These are phyloP conservation scores for Keithomyces neogunnii DNA, from an alignment of 2,329 filamentous ascomycete genomes.

Conservation along the genomic window DNA sequence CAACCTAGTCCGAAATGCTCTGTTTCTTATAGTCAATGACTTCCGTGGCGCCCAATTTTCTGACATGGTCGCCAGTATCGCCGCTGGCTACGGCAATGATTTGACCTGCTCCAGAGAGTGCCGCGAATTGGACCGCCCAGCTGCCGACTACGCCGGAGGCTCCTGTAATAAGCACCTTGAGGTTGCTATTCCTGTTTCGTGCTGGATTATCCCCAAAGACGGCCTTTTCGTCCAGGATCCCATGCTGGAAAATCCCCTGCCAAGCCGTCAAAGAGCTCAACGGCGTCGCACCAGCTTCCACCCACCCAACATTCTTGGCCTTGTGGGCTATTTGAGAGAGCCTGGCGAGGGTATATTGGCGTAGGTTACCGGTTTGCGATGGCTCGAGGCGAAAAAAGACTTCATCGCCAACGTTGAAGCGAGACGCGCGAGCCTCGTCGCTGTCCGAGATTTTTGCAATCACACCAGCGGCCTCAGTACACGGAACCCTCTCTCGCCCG, in stretches of 20 bases:
- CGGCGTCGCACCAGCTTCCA: constrained; percentile 26
- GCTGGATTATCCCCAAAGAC: constrained; percentile 7
- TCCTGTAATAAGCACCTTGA: constrained; percentile 26
- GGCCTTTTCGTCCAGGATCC: constrained; percentile 17
- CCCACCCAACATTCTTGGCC: constrained; percentile 20
- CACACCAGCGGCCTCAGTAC: constrained; percentile 27
- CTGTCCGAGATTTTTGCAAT: constrained; percentile 18
- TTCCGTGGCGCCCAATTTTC: constrained; percentile 24
- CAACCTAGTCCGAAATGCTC: constrained; percentile 20
- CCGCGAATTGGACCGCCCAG: constrained; percentile 28
- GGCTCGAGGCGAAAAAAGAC: constrained; percentile 21
- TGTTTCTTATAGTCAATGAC: constrained; percentile 23
- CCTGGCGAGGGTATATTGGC: constrained; percentile 20
- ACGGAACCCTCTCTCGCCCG: constrained; percentile 16
- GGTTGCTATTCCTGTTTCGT: constrained; percentile 13
- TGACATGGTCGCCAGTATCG: constrained; percentile 19
- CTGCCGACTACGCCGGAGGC: constrained; percentile 28
- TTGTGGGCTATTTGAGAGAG: constrained; percentile 23
- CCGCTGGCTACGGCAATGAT: constrained; percentile 22
- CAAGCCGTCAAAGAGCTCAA: constrained; percentile 29
- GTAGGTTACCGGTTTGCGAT: constrained; percentile 15
- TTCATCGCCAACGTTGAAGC: constrained; percentile 23
- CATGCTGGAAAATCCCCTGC: constrained; percentile 28
- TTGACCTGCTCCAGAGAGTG: constrained; percentile 20
- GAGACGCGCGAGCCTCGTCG: constrained; percentile 5